Evolutionary conservation across 2,329 filamentous ascomycete genomes (phyloP).

Genomic region (Colletotrichum melonis): DNA sequence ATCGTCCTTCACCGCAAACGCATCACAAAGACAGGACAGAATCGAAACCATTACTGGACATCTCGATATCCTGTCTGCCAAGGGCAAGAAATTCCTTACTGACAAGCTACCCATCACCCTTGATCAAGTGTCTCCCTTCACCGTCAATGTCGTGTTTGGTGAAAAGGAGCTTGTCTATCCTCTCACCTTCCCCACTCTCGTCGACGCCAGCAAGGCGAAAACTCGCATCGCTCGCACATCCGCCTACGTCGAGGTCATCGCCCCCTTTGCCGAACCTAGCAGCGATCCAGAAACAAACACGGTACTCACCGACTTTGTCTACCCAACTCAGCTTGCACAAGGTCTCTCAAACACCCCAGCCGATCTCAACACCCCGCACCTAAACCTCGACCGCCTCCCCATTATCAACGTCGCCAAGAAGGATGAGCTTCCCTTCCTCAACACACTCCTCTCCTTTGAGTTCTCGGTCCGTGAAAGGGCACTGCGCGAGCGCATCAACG

Average conservation of each 20-base stretch:
- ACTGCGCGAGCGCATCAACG: constrained; percentile 44
- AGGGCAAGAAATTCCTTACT: constrained; percentile 49
- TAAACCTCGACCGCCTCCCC: constrained; percentile 58
- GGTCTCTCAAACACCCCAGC: constrained; percentile 44
- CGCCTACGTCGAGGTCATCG: constrained; percentile 57
- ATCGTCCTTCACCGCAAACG: constrained; percentile 41
- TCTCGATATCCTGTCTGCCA: constrained; percentile 49
- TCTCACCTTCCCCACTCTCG: constrained; percentile 53
- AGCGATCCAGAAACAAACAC: neutral
- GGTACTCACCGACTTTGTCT: constrained; percentile 48
- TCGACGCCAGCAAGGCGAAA: constrained; percentile 48
- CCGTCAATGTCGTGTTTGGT: constrained; percentile 54
- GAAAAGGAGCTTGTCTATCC: constrained; percentile 44
- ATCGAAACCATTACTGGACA: constrained; percentile 52
- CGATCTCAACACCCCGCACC: constrained; percentile 51
- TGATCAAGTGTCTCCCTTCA: constrained; percentile 51
- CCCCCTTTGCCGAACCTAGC: constrained; percentile 44
- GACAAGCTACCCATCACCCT: constrained; percentile 51
- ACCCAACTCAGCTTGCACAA: constrained; percentile 45
- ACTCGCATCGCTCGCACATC: constrained; percentile 57
- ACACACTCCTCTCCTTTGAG: constrained; percentile 49
- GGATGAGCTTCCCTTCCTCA: constrained; percentile 50
- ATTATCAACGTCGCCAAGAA: constrained; percentile 52
- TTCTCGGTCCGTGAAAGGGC: constrained; percentile 56
- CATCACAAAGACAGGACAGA: constrained; percentile 39